Evolutionary conservation across 2,329 filamentous ascomycete genomes (phyloP).

Genomic region (Cryphonectria radicalis): DNA sequence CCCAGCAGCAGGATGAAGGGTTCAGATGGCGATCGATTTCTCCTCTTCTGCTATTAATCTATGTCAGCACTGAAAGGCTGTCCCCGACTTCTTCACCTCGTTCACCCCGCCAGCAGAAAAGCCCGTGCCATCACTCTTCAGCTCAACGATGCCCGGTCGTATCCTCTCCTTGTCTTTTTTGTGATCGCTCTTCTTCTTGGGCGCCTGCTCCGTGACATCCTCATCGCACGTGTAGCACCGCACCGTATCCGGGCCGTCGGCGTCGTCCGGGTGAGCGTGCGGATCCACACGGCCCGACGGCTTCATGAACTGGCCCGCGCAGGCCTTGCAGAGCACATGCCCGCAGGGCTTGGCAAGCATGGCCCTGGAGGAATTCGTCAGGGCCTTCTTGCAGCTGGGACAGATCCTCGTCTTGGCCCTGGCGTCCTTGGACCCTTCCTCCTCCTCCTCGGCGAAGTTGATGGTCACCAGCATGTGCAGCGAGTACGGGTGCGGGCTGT

Average conservation of each 20-base stretch:
- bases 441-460: slow-evolving; percentile 72
- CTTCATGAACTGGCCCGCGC: slow-evolving; percentile 81
- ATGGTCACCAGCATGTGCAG: slow-evolving; percentile 78
- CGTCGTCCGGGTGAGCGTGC: slow-evolving; percentile 60
- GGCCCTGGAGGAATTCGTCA: slow-evolving; percentile 82
- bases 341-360: slow-evolving; percentile 86
- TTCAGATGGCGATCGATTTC: background rate
- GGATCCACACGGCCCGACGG: slow-evolving; percentile 60
- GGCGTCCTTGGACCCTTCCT: slow-evolving; percentile 43
- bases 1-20: background rate
- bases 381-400: slow-evolving; percentile 81
- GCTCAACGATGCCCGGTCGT: slow-evolving; percentile 74
- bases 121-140: slow-evolving; percentile 87
- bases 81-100: slow-evolving; percentile 76
- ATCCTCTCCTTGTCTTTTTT: slow-evolving; percentile 59
- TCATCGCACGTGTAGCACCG: slow-evolving; percentile 87
- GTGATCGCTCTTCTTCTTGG: slow-evolving; percentile 45
- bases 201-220: slow-evolving; percentile 62
- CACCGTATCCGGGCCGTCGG: slow-evolving; percentile 49
- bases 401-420: slow-evolving; percentile 61
- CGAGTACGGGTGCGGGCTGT: slow-evolving; percentile 73
- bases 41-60: background rate
- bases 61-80: slow-evolving; percentile 78
- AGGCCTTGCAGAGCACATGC: slow-evolving; percentile 86
- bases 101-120: slow-evolving; percentile 88